A percentile compares a stretch with the other conserved stretches of the same genome.
Evolutionary conservation across 768 basidiomycete genomes (phyloP).

Genomic region (Crepidotus variabilis): DNA sequence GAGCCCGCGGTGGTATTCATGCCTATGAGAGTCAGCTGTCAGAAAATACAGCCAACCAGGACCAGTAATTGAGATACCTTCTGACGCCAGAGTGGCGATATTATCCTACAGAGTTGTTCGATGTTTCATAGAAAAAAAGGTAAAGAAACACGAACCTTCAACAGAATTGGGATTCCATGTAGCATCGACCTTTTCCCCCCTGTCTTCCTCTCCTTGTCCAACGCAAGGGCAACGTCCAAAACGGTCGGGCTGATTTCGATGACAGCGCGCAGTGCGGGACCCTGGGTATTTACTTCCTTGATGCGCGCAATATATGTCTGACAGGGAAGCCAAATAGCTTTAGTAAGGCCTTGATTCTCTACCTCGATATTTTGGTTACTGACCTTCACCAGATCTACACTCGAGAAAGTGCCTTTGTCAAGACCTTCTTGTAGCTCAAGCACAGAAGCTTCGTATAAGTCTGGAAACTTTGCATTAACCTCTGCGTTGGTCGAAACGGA

Average conservation of each 20-base stretch:
- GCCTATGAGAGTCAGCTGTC: constrained; percentile 19
- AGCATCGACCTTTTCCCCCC: constrained; percentile 41
- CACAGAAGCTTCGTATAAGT: constrained; percentile 60
- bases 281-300: constrained; percentile 63
- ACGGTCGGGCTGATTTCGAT: constrained; percentile 56
- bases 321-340: neutral
- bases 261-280: constrained; percentile 53
- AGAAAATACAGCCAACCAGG: neutral
- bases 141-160: constrained; percentile 34
- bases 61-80: constrained; percentile 24
- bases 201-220: constrained; percentile 41
- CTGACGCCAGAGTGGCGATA: constrained; percentile 41
- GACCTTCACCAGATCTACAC: constrained; percentile 62
- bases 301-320: constrained; percentile 67
- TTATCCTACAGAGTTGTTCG: constrained; percentile 31
- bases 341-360: neutral
- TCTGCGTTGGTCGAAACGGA: too few relatives aligned
- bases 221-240: constrained; percentile 43
- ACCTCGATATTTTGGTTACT: neutral
- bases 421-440: constrained; percentile 51
- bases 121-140: neutral
- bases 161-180: constrained; percentile 51
- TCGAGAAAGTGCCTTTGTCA: constrained; percentile 46
- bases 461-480: constrained; percentile 29
- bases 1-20: constrained; percentile 47